These are phyloP conservation scores for Bacidia gigantensis DNA, from an alignment of 495 filamentous ascomycete species.

Conservation along the genomic window DNA sequence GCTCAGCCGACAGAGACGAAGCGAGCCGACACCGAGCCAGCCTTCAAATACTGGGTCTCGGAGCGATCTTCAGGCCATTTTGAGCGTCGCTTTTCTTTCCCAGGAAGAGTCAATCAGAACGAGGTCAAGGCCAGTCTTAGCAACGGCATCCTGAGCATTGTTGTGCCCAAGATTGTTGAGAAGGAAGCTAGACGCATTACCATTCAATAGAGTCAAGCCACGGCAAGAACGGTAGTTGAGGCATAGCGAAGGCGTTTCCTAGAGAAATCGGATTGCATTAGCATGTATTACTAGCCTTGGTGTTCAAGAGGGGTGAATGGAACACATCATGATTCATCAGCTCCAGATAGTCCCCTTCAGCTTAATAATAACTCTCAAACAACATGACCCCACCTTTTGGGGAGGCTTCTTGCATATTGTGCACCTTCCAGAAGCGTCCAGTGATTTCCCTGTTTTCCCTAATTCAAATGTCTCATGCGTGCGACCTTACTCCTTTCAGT, in stretches of 20 bases:
- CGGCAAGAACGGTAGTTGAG: background rate
- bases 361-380: no score
- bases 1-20: constrained; percentile 6
- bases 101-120: constrained; percentile 60
- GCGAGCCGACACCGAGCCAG: constrained; percentile 17
- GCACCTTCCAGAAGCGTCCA: no score
- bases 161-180: constrained; percentile 63
- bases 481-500: background rate
- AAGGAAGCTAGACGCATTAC: constrained; percentile 38
- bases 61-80: constrained; percentile 77
- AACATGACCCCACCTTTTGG: no score
- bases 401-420: no score
- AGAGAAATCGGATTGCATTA: background rate
- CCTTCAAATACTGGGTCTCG: constrained; percentile 58
- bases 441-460: background rate
- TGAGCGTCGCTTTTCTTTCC: constrained; percentile 65
- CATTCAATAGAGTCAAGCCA: constrained; percentile 31
- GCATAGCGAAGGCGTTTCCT: background rate
- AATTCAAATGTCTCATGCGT: no score
- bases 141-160: constrained; percentile 57
- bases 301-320: no score
- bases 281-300: no score
- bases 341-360: no score
- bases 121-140: constrained; percentile 58
- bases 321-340: no score